Conservation (phyloP, 257 asterid genomes). For the Gentiana straminea region DNA sequence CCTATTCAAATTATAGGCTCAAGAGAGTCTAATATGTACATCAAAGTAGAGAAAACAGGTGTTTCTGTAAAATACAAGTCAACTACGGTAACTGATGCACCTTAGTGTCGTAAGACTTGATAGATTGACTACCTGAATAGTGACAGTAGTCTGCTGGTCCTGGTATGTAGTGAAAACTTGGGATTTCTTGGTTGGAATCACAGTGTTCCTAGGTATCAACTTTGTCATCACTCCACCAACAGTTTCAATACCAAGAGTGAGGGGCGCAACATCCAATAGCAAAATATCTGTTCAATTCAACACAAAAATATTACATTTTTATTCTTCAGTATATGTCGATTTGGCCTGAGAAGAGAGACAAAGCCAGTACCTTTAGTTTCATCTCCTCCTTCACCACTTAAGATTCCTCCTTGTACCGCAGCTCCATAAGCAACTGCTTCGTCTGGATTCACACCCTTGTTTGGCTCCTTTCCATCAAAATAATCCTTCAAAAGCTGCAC, state of each 20-base stretch:
- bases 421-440: slow-evolving; percentile 99
- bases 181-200: slow-evolving; percentile 87
- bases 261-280: slow-evolving; percentile 93
- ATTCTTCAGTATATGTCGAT: background rate
- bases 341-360: background rate
- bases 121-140: slow-evolving; percentile 55
- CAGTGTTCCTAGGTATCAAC: slow-evolving; percentile 74
- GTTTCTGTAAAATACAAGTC: too few relatives aligned
- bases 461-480: slow-evolving; percentile 92
- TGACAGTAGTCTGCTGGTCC: slow-evolving; percentile 89
- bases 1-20: too few relatives aligned
- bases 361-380: slow-evolving; percentile 68
- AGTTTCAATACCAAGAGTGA: slow-evolving; percentile 66
- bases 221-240: too few relatives aligned
- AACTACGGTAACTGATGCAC: too few relatives aligned
- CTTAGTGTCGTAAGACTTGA: too few relatives aligned
- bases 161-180: slow-evolving; percentile 97
- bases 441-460: slow-evolving; percentile 94
- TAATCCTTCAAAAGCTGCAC: slow-evolving; percentile 83
- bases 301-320: too few relatives aligned
- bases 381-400: slow-evolving; percentile 97
- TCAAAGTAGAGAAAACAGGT: too few relatives aligned
- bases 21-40: too few relatives aligned
- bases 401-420: slow-evolving; percentile 91
- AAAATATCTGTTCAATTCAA: slow-evolving; percentile 49